Base-by-base conservation (phyloP, 2,329 filamentous ascomycete species). In the Calonectria pseudoreteaudii region DNA sequence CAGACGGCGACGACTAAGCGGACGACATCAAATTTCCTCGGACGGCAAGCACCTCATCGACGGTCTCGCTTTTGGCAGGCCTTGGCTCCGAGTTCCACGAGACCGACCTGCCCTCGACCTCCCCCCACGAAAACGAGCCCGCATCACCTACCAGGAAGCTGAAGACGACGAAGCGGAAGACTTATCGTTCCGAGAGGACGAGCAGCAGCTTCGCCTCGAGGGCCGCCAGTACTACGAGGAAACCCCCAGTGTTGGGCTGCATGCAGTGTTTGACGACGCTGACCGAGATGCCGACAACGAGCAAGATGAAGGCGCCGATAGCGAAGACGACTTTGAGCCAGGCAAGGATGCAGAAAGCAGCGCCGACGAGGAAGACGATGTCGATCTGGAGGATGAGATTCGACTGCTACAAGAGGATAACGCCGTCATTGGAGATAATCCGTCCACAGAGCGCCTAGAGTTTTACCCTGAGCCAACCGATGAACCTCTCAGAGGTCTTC, bases 41-140 rank as follows among this genome's bases (percentile, higher is more conserved):
- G 94, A 95, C 82, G 96, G 96, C 5, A 93, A 89, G 77, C 95
- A 96, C 81, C 88, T 98, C 8, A 89, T 97, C 14, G 96, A 98
- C 82, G 96, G 96, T 4, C 88, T 98, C 26, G 91, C 95, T 0
- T 98, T 96, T 82, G 96, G 96, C 3, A 90, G 93, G 73, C 92
- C 93, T 1, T 92, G 92, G 80, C 85, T 96, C 11, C 90, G 90
- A 78, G 80, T 86, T 1, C 87, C 90, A 0, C 87, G 88, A 10
- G 88, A 88, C 71, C 90, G 95, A 60, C 95, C 95, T 1, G 82
- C 89, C 0, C 86, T 97, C 49, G 86, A 88, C 16, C 94, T 97
- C 20, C 94, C 94, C 0, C 93, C 95, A 1, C 89, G 93, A 75
- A 97, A 97, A 82, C 90, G 90, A 78, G 89, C 88, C 44, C 88